Base-by-base conservation (phyloP, 495 filamentous ascomycete species). In the Trichoderma asperelloides region DNA sequence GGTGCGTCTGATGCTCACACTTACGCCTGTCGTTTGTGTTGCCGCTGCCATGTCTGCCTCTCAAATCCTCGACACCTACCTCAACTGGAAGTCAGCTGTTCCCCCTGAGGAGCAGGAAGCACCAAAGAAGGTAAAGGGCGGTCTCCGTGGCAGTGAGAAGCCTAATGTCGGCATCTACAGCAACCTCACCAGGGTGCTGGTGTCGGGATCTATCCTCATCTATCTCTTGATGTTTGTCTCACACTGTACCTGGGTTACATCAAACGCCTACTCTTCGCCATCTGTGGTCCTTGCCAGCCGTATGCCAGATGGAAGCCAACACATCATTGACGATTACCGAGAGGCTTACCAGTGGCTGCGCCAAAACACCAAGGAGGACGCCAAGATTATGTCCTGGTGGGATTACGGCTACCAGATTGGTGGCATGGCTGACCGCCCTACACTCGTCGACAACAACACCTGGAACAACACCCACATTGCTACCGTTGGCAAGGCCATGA, bases 381-480 rank as follows among this genome's bases (percentile, higher is more conserved):
- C 96, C 71, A 99, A 99, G 85, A 90, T 99, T 73, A 98, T 98
- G 96, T 93, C 92, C 18, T 99, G 96, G 96, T 99, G 96, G 96
- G 96, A 99, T 75, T 99, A 99, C 71, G 96, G 96, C 64, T 99
- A 99, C 80, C 96, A 99, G 79, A 99, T 99, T 75, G 96, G 96
- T 80, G 96, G 96, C 67, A 99, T 99, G 96, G 96, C 96, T 43
- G 96, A 99, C 77, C 88, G 96, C 28, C 93, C 96, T 45, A 99
- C 96, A 0, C 83, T 99, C 49, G 96, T 99, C 23, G 96, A 99
- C 80, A 99, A 99, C 81, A 99, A 99, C 78, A 99, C 96, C 18
- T 99, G 96, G 96, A 99, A 99, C 80, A 99, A 99, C 80, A 99
- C 96, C 15, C 96, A 99, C 76, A 99, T 99, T 77, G 96, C 96